Evolutionary conservation across 805 yeast genomes (phyloP).

Genomic region (Starmerella asiatica): DNA sequence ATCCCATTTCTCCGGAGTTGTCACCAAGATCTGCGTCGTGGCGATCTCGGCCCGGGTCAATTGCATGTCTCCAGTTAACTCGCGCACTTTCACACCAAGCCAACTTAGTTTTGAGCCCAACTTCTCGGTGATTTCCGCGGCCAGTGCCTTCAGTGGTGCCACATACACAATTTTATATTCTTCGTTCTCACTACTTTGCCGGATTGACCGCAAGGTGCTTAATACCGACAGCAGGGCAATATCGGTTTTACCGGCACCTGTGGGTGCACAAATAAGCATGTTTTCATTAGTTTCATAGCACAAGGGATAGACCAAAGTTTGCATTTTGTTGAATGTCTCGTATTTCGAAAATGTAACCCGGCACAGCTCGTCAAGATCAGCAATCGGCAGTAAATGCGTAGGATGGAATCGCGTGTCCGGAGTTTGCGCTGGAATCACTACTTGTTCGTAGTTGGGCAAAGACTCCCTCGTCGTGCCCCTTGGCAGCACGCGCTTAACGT

Average conservation of each 20-base stretch:
- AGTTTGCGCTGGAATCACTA: constrained; percentile 56
- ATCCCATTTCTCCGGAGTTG: constrained; percentile 96
- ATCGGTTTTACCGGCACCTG: constrained; percentile 97
- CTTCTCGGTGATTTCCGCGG: constrained; percentile 93
- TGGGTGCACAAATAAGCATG: constrained; percentile 93
- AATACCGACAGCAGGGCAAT: constrained; percentile 72
- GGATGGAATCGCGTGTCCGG: constrained; percentile 29
- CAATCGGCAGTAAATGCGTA: constrained; percentile 39
- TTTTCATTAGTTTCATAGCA: constrained; percentile 90
- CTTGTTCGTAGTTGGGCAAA: constrained; percentile 53
- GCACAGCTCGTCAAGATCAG: constrained; percentile 62
- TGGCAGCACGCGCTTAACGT: constrained; percentile 70
- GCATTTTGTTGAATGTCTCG: constrained; percentile 68
- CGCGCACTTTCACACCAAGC: constrained; percentile 77
- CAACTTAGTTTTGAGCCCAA: constrained; percentile 63
- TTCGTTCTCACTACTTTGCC: constrained; percentile 47
- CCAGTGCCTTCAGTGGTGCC: constrained; percentile 86
- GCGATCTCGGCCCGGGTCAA: constrained; percentile 64
- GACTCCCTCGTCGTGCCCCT: constrained; percentile 47
- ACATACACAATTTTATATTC: constrained; percentile 86
- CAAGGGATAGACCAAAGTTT: constrained; percentile 77
- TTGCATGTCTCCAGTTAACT: constrained; percentile 93
- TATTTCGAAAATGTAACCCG: constrained; percentile 74
- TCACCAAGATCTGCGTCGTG: constrained; percentile 75
- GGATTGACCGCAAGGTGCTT: constrained; percentile 44